Evolutionary conservation across 108 stramenopile species (phyloP).

Genomic region (Skeletonema costatum): DNA sequence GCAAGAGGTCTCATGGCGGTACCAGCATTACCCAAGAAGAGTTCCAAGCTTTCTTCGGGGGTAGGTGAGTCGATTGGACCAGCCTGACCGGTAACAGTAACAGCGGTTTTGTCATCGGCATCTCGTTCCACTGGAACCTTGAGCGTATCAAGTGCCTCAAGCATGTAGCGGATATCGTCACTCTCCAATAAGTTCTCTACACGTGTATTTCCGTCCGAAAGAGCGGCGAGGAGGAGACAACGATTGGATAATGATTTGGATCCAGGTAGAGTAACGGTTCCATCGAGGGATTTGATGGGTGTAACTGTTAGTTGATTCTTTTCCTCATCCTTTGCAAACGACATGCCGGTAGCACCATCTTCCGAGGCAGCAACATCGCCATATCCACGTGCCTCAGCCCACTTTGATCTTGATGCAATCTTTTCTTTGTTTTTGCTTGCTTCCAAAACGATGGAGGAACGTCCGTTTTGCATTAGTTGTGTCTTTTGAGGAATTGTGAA

Average conservation of each 20-base stretch:
- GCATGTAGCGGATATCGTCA: conserved; percentile 97
- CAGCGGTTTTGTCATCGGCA: conserved; percentile 58
- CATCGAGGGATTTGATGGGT: conserved; percentile 79
- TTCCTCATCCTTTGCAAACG: conserved; percentile 32
- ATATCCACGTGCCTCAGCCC: conserved; percentile 59
- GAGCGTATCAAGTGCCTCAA: conserved; percentile 86
- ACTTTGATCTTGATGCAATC: conserved; percentile 54
- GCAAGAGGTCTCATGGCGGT: conserved; percentile 96
- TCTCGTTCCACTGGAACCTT: conserved; percentile 77
- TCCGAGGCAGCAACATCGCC: background rate
- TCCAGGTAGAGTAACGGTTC: conserved; percentile 92
- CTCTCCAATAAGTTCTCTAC: conserved; percentile 92
- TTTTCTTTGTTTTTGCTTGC: conserved; percentile 60
- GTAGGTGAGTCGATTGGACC: conserved; percentile 85
- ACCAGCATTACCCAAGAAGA: conserved; percentile 95
- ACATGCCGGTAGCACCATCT: conserved; percentile 15
- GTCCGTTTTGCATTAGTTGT: background rate
- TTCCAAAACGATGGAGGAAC: conserved; percentile 13
- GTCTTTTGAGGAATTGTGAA: conserved; percentile 1
- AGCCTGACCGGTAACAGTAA: conserved; percentile 77
- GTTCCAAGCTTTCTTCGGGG: conserved; percentile 61
- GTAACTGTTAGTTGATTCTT: conserved; percentile 69
- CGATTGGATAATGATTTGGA: conserved; percentile 95
- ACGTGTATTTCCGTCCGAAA: conserved; percentile 69
- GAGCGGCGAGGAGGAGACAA: conserved; percentile 78